Evolutionary conservation across 495 filamentous ascomycete species (phyloP).

Genomic region (Cercophora samala): DNA sequence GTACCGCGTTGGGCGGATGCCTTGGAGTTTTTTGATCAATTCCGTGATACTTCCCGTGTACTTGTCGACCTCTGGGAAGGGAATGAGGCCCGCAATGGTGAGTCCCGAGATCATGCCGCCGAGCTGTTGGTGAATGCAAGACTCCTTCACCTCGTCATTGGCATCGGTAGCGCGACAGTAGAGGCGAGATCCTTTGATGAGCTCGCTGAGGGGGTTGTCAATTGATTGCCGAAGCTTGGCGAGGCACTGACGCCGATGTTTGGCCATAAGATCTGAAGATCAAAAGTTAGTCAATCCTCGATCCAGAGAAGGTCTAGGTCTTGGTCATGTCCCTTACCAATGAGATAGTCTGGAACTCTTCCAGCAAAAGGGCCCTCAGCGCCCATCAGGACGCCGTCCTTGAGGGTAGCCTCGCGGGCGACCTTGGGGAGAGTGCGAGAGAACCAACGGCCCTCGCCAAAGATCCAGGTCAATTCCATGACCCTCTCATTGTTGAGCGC

Average conservation of each 20-base stretch:
- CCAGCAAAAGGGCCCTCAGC: constrained; percentile 17
- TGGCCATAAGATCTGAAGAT: constrained; percentile 16
- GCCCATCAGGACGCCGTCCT: constrained; percentile 13
- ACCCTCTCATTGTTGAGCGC: constrained; percentile 20
- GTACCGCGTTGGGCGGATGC: constrained; percentile 19
- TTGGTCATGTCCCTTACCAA: constrained; percentile 18
- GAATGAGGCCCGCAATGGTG: constrained; percentile 10
- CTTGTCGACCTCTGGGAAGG: constrained; percentile 6
- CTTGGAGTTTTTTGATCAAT: constrained; percentile 11
- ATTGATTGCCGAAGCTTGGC: constrained; percentile 10
- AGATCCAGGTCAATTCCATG: constrained; percentile 23
- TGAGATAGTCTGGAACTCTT: constrained; percentile 14
- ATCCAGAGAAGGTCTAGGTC: neutral
- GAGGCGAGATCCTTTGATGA: constrained; percentile 10
- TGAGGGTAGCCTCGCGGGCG: constrained; percentile 20
- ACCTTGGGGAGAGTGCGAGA: constrained; percentile 12
- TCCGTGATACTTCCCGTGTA: constrained; percentile 21
- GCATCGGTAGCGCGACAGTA: constrained; percentile 23
- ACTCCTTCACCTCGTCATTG: constrained; percentile 9
- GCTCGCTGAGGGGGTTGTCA: constrained; percentile 1
- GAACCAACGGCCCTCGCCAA: constrained; percentile 25
- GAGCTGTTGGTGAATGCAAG: constrained; percentile 25
- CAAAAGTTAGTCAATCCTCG: neutral
- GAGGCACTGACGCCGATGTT: constrained; percentile 10
- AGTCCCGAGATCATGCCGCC: constrained; percentile 22